Evolutionary conservation across 495 filamentous ascomycete species (phyloP), one percentile per base, ranked within the genome.

Genomic region (Penicillium atrosanguineum): DNA sequence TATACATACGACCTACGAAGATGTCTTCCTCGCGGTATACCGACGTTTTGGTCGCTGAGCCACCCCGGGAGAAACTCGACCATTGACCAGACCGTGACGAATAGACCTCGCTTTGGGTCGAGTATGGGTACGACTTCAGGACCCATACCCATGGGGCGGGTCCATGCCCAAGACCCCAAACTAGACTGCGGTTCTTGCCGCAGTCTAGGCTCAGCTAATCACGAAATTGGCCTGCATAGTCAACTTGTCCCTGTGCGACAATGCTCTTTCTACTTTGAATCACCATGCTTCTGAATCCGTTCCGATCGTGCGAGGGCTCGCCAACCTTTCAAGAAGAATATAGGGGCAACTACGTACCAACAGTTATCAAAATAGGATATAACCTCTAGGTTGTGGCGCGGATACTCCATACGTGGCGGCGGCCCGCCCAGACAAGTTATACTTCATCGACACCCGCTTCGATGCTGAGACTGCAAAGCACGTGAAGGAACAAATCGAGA

Each of bases 391-490:
- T 60, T 44, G 23, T 56, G 39, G 57, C 57, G 52, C 57, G 20
- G 57, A 52, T 52, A 60, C 57, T 45, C 52, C 53, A 40, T 60
- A 60, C 15, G 57, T 56, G 28, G 52, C 57, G 48, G 44, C 46
- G 1, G 44, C 48, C 5, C 38, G 52, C 14, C 37, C 36, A 46
- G 28, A 60, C 46, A 18, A 45, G 12, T 40, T 60, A 40, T 56
- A 60, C 48, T 60, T 60, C 15, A 52, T 60, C 48, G 52, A 60
- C 57, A 60, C 52, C 38, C 57, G 53, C 9, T 56, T 56, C 31
- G 52, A 60, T 21, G 12, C n/a, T 21, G 57, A 52, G 28, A 60
- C 47, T 42, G 57, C 57, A 41, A 46, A 52, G 36, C 53, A 52
- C 14, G 34, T 60, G 6, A 60, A 56, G 29, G 16, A 56, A 26